phyloP scores from a whole-genome alignment of 1,284 basidiomycete species.

The Fistulina hepatica region DNA sequence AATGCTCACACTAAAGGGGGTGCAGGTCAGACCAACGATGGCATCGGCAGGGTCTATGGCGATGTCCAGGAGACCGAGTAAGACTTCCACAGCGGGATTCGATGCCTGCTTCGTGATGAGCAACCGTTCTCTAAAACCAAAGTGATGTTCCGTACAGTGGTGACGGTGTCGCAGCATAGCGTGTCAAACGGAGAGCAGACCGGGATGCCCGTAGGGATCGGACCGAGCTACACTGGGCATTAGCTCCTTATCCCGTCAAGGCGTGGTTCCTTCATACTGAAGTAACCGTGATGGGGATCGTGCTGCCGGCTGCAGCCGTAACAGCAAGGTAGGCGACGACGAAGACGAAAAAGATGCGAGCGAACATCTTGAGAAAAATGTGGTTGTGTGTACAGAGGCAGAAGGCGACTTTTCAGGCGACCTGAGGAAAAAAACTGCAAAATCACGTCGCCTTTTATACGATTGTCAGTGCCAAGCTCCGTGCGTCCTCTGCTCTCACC shows the following conservation, averaged over 20 bases:
- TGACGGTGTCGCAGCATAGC: background rate
- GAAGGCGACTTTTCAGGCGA: no score
- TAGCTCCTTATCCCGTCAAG: background rate
- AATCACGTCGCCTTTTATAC: no score
- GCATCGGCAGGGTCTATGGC: background rate
- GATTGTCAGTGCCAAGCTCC: no score
- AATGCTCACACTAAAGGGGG: background rate
- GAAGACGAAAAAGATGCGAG: background rate
- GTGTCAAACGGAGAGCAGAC: background rate
- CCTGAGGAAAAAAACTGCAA: no score
- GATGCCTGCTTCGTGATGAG: background rate
- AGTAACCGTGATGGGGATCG: background rate
- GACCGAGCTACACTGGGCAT: background rate
- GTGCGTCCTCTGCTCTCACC: no score
- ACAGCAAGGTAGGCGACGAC: background rate
- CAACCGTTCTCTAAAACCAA: background rate
- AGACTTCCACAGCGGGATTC: background rate
- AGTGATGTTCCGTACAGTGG: background rate
- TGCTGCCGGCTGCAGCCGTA: background rate
- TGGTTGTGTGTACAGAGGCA: no score
- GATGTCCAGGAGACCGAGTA: constrained; percentile 4
- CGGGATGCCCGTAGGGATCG: constrained; percentile 2
- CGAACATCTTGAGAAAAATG: background rate
- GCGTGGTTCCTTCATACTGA: background rate
- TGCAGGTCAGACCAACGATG: constrained; percentile 1